Evolutionary conservation across 768 basidiomycete genomes (phyloP).

Genomic region (Suillus bovinus): DNA sequence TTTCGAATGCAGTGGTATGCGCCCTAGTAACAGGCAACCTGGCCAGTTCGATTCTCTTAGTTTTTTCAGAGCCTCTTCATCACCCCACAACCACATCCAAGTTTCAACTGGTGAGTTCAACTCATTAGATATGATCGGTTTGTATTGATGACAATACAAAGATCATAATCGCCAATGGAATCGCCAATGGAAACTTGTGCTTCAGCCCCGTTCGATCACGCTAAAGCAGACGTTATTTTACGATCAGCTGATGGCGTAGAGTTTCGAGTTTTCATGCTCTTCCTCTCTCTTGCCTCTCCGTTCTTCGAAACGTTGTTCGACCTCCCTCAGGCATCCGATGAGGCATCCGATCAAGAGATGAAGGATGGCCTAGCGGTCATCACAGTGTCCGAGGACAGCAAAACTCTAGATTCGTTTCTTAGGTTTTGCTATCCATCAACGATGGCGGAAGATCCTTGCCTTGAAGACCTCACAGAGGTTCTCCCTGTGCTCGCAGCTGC

Average conservation of each 20-base stretch:
- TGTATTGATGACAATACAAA: not conserved
- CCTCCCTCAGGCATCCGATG: constrained; percentile 21
- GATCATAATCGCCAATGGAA: constrained; percentile 1
- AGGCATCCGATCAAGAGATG: constrained; percentile 3
- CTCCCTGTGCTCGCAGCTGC: constrained; percentile 20
- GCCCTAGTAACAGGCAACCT: not conserved
- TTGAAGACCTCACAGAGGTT: constrained; percentile 22
- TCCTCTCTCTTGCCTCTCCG: constrained; percentile 29
- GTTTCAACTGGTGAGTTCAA: not conserved
- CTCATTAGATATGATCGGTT: not conserved
- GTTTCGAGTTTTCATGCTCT: constrained; percentile 26
- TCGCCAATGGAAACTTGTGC: not conserved
- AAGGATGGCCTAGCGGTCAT: constrained; percentile 11
- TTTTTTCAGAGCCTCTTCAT: not conserved
- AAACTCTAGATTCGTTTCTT: constrained; percentile 20
- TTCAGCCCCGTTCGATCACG: constrained; percentile 9
- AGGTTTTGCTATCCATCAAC: constrained; percentile 27
- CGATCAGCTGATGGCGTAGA: constrained; percentile 25
- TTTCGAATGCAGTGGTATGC: not conserved
- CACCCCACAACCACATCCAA: not conserved
- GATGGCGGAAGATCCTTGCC: constrained; percentile 20
- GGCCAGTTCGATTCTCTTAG: not conserved
- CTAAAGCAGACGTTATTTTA: constrained; percentile 17
- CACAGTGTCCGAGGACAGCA: constrained; percentile 21
- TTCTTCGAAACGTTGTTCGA: constrained; percentile 31